Evolutionary conservation across 345 rosid genomes (phyloP), one percentile per base, ranked within the genome.

Genomic region (Populus nigra): DNA sequence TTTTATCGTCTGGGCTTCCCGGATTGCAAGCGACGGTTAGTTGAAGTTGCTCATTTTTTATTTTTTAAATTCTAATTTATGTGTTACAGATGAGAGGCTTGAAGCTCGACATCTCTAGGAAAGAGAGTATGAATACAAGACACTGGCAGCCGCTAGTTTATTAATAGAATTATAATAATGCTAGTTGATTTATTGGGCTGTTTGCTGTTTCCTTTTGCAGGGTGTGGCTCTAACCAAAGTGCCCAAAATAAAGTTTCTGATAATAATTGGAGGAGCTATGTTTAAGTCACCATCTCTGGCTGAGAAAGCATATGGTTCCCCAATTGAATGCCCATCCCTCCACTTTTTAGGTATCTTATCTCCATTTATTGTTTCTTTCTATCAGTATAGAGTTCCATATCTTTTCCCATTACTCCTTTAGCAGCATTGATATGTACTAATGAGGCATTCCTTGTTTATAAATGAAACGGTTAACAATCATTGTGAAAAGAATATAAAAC

Each of bases 201-300:
- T 38, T 8, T 22, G 4, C 71, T 59, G 7, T 59, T 45, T 38
- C 23, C 20, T 49, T 11, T 73, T 68, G 80, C 86, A 95, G 99
- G 98, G 92, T 11, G 71, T 85, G 84, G 94, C 90, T 75, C 86
- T 95, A 5, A 91, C 88, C 9, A 90, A 87, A 84, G 98, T 91
- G 8, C 87, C 91, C 8, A 86, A 87, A 84, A 85, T 95, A 73
- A 89, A 91, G 84, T 86, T 61, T 73, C 23, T 93, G 63, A 81
- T 95, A 3, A 90, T 95, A 45, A 81, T 95, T 23, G 98, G 97
- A 33, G 99, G 99, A 27, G 99, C 89, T 13, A 90, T 65, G 84
- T 87, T 95, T 36, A 87, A 5, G 80, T 69, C 86, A 0, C 80
- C 84, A 17, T 83, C 87, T 25, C 77, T 93, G 79, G 89, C 86